Percentiles rank a stretch among this genome's conserved stretches.
These are phyloP conservation scores for Acacia acuminata DNA, from an alignment of 306 rosid genomes.

Conservation along the genomic window DNA sequence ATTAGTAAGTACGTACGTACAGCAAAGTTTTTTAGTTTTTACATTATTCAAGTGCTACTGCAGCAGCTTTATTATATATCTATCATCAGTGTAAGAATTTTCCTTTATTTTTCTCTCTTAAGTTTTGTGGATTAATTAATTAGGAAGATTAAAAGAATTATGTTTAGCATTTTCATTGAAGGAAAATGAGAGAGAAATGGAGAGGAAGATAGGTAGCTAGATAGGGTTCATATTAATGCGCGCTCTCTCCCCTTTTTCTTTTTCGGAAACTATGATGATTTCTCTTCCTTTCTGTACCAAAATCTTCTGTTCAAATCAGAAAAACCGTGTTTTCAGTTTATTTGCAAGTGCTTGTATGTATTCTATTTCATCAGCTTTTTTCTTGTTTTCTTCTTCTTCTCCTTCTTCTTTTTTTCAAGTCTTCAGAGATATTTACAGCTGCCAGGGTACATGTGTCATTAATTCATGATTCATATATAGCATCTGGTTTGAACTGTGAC, in stretches of 20 bases:
- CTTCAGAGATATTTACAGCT: neutral
- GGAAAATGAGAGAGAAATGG: neutral
- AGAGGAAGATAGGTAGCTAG: constrained; percentile 49
- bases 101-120: neutral
- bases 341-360: constrained; percentile 21
- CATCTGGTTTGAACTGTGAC: neutral
- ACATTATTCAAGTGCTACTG: neutral
- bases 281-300: constrained; percentile 44
- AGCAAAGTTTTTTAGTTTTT: too few species aligned
- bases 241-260: constrained; percentile 40
- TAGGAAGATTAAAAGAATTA: constrained; percentile 26
- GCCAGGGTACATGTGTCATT: neutral
- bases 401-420: neutral
- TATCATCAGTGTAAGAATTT: constrained; percentile 26
- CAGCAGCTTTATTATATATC: neutral
- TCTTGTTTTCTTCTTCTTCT: neutral
- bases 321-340: constrained; percentile 38
- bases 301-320: constrained; percentile 34
- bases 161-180: constrained; percentile 59
- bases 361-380: neutral
- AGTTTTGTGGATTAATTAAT: constrained; percentile 20
- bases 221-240: constrained; percentile 48
- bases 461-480: neutral
- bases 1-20: neutral
- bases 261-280: neutral